A percentile compares a stretch with the other conserved stretches of the same genome.
Evolutionary conservation across 768 basidiomycete species (phyloP).

Genomic region (Glaciozyma martinii): DNA sequence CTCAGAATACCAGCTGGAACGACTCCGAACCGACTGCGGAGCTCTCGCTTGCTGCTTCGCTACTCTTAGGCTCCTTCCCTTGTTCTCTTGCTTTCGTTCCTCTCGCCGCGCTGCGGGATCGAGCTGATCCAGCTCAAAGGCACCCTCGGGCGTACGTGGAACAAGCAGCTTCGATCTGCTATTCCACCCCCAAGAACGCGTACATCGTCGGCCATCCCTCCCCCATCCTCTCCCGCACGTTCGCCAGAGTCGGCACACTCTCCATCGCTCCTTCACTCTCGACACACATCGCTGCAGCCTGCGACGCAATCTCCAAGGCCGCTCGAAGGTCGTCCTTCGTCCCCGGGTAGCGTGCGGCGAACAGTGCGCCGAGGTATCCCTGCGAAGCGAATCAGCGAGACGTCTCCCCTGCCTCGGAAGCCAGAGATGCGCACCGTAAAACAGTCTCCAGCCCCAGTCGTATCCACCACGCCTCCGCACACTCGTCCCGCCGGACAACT

Average conservation of each 20-base stretch:
- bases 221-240: conserved; percentile 20
- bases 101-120: too few relatives aligned
- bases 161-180: too few relatives aligned
- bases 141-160: too few relatives aligned
- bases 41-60: too few relatives aligned
- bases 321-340: background rate
- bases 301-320: conserved; percentile 14
- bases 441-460: conserved; percentile 38
- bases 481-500: conserved; percentile 12
- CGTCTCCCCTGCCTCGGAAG: too few relatives aligned
- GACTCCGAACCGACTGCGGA: too few relatives aligned
- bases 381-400: background rate
- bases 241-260: conserved; percentile 30
- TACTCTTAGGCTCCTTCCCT: too few relatives aligned
- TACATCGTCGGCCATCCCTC: background rate
- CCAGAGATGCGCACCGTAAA: conserved; percentile 29
- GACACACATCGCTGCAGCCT: conserved; percentile 35
- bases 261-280: conserved; percentile 37
- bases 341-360: background rate
- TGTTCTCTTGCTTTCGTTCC: too few relatives aligned
- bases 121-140: too few relatives aligned
- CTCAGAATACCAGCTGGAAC: too few relatives aligned
- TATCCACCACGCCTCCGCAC: conserved; percentile 22
- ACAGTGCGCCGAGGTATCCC: conserved; percentile 28
- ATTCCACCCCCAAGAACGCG: too few relatives aligned